Conservation (phyloP, 2,329 filamentous ascomycete species). For the Niveomyces coronatus region DNA sequence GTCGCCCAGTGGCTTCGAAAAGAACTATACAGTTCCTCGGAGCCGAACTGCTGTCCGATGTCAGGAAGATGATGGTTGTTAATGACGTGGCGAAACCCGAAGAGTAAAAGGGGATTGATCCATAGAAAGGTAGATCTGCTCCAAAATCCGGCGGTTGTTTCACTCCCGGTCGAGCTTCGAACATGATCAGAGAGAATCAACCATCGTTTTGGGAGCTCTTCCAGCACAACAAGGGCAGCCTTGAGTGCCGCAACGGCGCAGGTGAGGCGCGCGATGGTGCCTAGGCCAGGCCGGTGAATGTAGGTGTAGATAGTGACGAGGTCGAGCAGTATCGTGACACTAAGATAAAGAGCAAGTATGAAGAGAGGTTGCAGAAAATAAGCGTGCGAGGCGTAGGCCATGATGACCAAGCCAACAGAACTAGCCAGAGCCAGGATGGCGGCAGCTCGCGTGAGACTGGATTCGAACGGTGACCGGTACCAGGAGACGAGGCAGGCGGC, state of each 20-base stretch:
- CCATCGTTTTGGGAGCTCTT: conserved; percentile 20
- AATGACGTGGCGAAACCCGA: conserved; percentile 1
- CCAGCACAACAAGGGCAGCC: conserved; percentile 18
- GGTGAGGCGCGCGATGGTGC: conserved; percentile 17
- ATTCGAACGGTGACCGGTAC: conserved; percentile 12
- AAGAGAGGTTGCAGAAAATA: conserved; percentile 21
- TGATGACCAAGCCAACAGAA: conserved; percentile 14
- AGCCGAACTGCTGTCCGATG: conserved; percentile 1
- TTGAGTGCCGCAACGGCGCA: conserved; percentile 18
- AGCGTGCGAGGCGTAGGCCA: conserved; percentile 25
- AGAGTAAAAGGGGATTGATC: conserved; percentile 1
- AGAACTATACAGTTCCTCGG: neutral
- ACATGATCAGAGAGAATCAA: conserved; percentile 2
- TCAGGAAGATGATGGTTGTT: conserved; percentile 1
- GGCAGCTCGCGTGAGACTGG: conserved; percentile 19
- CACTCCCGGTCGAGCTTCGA: conserved; percentile 8
- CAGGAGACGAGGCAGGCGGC: conserved; percentile 18
- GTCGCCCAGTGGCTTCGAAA: neutral
- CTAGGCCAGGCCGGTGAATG: conserved; percentile 19
- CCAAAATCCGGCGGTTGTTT: conserved; percentile 14
- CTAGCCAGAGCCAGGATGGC: conserved; percentile 18
- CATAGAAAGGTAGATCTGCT: conserved; percentile 5
- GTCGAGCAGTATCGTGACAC: conserved; percentile 23
- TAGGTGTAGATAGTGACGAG: conserved; percentile 22
- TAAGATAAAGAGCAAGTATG: conserved; percentile 21